Conservation (phyloP, 768 basidiomycete genomes). For the Tylopilus sp. region DNA sequence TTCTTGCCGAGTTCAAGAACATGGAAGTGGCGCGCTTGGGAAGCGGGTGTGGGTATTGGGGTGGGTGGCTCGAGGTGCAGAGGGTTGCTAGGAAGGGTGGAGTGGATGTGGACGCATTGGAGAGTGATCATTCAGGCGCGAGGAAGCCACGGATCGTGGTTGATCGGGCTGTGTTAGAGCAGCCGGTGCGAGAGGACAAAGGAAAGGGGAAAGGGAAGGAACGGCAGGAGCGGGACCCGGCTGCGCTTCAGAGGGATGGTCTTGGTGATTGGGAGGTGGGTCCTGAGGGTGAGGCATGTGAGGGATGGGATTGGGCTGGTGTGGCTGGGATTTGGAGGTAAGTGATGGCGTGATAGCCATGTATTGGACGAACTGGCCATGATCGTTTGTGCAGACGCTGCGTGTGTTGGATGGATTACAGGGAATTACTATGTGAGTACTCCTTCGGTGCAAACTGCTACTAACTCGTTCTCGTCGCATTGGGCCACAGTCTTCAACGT, state of each 20-base stretch:
- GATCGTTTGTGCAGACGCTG: slow-evolving; percentile 37
- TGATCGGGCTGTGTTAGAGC: slow-evolving; percentile 12
- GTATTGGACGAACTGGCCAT: slow-evolving; percentile 10
- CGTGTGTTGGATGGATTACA: slow-evolving; percentile 59
- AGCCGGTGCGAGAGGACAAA: slow-evolving; percentile 1
- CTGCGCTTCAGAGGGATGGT: too few relatives aligned
- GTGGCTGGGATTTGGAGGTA: slow-evolving; percentile 53
- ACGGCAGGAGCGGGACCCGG: too few relatives aligned
- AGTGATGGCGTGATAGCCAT: slow-evolving; percentile 17
- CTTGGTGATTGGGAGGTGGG: slow-evolving; percentile 24
- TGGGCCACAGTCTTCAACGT: slow-evolving; percentile 24
- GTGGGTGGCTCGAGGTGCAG: slow-evolving; percentile 17
- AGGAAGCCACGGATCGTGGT: slow-evolving; percentile 17
- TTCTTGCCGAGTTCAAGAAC: slow-evolving; percentile 28
- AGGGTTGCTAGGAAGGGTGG: not conserved
- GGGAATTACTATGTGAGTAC: slow-evolving; percentile 47
- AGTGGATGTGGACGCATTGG: not conserved
- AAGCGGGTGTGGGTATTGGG: slow-evolving; percentile 41
- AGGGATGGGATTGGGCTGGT: slow-evolving; percentile 62
- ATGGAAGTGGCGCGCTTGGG: slow-evolving; percentile 41
- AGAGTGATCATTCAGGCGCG: not conserved
- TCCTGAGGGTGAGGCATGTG: slow-evolving; percentile 21
- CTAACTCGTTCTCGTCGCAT: not conserved
- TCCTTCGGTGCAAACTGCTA: not conserved
- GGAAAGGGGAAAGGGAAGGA: slow-evolving; percentile 20